Base-by-base conservation (phyloP, 805 yeast species). In the Saccharomycopsis sp. region DNA sequence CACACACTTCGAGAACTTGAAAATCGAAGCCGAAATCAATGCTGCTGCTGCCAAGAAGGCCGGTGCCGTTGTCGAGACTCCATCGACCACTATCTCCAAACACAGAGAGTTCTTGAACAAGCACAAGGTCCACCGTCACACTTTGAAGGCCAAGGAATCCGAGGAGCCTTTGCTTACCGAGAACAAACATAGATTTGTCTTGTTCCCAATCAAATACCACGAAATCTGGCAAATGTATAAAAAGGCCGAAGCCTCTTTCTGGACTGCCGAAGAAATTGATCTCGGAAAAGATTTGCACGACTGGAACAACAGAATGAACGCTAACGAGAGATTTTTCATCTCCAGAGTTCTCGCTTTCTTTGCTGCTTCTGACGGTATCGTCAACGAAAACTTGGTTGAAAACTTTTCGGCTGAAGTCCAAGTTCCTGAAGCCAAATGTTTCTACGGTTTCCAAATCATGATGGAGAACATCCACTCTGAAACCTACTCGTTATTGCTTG, bases 241-340 rank as follows among this genome's bases (percentile, higher is more conserved):
- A 80, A 90, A 92, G 76, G 97, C 98, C 54, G 99, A 94, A 79
- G 99, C 99, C 15, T 92, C 98, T 3, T 92, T 92, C 81, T 92
- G 99, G 99, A 94, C 98, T 47, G 97, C 98, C 52, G 99, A 92
- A 78, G 99, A 94, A 77, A 91, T 92, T 64, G 99, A 92, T 75
- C 82, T 92, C 64, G 85, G 95, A 57, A 94, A 92, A 79, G 99
- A 92, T 73, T 70, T 80, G 61, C 81, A 81, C 67, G 99, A 92
- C 77, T 92, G 99, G 99, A 91, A 89, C 71, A 82, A 87, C 76
- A 79, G 79, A 68, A 78, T 92, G 78, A 91, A 79, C 70, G 94
- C 89, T 58, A 92, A 91, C 72, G 99, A 92, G 79, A 83, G 96
- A 68, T 94, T 75, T 76, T 92, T 92, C 74, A 79, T 92, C 65